Evolutionary conservation across 768 basidiomycete genomes (phyloP).

Genomic region (Hemileccinum impolitum): DNA sequence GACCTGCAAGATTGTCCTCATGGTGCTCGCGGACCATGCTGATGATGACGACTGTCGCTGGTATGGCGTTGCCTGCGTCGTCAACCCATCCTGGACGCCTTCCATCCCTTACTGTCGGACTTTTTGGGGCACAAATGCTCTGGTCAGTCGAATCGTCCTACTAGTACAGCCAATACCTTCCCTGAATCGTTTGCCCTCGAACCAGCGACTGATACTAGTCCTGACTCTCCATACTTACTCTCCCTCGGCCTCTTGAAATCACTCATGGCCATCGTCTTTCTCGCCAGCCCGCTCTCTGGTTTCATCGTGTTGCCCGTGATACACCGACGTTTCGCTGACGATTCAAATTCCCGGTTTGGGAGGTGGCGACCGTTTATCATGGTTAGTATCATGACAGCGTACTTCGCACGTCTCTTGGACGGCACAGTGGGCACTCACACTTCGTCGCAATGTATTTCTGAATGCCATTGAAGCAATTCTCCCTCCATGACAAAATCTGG

Average conservation of each 20-base stretch:
- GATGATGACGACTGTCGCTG: conserved; percentile 36
- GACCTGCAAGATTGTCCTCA: too few species aligned
- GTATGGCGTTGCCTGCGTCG: conserved; percentile 54
- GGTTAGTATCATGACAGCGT: too few species aligned
- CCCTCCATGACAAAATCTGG: too few species aligned
- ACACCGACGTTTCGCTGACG: conserved; percentile 74
- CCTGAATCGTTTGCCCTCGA: too few species aligned
- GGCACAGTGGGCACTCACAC: too few species aligned
- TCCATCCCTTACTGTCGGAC: conserved; percentile 70
- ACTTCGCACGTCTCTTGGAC: too few species aligned
- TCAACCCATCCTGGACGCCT: conserved; percentile 67
- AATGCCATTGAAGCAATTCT: too few species aligned
- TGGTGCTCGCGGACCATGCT: conserved; percentile 46
- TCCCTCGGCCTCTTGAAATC: conserved; percentile 87
- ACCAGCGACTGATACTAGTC: conserved; percentile 2
- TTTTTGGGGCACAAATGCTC: conserved; percentile 82
- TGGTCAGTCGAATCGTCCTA: conserved; percentile 96
- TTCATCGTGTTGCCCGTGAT: conserved; percentile 76
- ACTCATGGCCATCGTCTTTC: conserved; percentile 84
- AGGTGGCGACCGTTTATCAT: conserved; percentile 77
- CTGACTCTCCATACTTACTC: conserved; percentile 76
- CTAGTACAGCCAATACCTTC: conserved; percentile 58
- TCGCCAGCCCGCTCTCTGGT: conserved; percentile 80
- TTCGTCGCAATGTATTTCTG: too few species aligned
- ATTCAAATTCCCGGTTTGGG: conserved; percentile 79